These are phyloP conservation scores for Daldinia bambusicola DNA, from an alignment of 495 filamentous ascomycete species.

Conservation along the genomic window DNA sequence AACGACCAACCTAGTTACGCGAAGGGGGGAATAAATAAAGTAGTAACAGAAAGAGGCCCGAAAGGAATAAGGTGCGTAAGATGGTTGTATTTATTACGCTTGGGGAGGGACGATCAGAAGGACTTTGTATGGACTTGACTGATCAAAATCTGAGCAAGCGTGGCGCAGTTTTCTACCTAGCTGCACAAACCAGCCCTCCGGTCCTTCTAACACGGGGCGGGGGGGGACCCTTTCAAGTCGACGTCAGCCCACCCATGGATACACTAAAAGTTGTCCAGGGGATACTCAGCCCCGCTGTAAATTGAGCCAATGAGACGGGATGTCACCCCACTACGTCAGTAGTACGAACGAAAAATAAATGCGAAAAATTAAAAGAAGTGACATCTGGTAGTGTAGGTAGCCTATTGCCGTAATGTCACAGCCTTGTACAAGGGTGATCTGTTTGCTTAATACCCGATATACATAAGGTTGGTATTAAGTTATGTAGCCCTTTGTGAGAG, in stretches of 20 bases:
- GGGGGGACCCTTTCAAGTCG: constrained; percentile 19
- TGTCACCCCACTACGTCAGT: constrained; percentile 17
- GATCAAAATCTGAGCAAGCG: constrained; percentile 33
- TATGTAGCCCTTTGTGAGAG: too few relatives aligned
- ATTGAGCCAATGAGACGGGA: constrained; percentile 24
- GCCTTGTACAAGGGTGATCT: background rate
- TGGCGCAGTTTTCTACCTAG: constrained; percentile 40
- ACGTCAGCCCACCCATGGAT: constrained; percentile 38
- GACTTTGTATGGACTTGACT: constrained; percentile 8
- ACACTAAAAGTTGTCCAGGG: constrained; percentile 24
- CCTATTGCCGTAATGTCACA: constrained; percentile 7
- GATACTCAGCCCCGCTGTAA: constrained; percentile 36
- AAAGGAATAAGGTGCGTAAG: constrained; percentile 30
- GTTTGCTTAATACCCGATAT: background rate
- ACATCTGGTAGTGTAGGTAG: constrained; percentile 29
- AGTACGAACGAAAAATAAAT: background rate
- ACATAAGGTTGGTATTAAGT: too few relatives aligned
- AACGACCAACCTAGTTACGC: constrained; percentile 23
- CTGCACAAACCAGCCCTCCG: constrained; percentile 30
- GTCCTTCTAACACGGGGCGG: constrained; percentile 13
- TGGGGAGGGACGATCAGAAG: constrained; percentile 17
- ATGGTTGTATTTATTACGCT: constrained; percentile 45
- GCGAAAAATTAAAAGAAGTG: background rate
- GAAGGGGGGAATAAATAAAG: constrained; percentile 30
- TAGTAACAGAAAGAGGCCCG: constrained; percentile 13